Evolutionary conservation across 495 filamentous ascomycete species (phyloP).

Genomic region (Daldinia loculata): DNA sequence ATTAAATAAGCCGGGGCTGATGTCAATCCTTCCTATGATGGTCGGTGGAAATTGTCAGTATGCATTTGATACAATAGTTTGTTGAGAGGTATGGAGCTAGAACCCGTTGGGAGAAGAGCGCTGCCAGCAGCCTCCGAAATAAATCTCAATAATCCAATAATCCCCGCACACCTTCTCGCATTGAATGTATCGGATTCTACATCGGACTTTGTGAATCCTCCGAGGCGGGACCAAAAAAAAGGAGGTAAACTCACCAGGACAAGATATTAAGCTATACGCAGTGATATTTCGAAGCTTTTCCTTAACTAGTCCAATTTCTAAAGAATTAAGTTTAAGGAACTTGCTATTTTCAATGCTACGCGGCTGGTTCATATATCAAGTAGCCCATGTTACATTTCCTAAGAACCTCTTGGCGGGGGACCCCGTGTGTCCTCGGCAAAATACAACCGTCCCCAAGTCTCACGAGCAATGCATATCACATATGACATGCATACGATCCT

Average conservation of each 20-base stretch:
- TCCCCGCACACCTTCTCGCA: background rate
- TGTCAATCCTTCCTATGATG: background rate
- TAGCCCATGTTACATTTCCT: background rate
- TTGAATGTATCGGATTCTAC: background rate
- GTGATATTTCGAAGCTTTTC: background rate
- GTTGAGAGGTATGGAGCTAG: background rate
- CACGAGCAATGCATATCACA: conserved; percentile 15
- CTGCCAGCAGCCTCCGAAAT: background rate
- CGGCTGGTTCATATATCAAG: conserved; percentile 22
- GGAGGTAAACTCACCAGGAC: background rate
- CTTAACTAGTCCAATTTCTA: background rate
- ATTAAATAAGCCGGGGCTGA: conserved; percentile 1
- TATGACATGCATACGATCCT: conserved; percentile 24
- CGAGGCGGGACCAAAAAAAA: background rate
- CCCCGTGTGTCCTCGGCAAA: conserved; percentile 38
- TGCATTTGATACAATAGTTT: background rate
- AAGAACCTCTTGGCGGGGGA: conserved; percentile 21
- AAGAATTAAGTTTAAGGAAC: background rate
- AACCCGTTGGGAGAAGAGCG: background rate
- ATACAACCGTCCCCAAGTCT: conserved; percentile 27
- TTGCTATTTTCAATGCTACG: background rate
- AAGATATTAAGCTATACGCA: background rate
- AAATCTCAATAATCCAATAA: background rate
- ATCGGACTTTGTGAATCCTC: background rate
- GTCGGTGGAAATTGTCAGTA: background rate